phyloP scores from a whole-genome alignment of 495 filamentous ascomycete genomes.

The Xylona heveae region DNA sequence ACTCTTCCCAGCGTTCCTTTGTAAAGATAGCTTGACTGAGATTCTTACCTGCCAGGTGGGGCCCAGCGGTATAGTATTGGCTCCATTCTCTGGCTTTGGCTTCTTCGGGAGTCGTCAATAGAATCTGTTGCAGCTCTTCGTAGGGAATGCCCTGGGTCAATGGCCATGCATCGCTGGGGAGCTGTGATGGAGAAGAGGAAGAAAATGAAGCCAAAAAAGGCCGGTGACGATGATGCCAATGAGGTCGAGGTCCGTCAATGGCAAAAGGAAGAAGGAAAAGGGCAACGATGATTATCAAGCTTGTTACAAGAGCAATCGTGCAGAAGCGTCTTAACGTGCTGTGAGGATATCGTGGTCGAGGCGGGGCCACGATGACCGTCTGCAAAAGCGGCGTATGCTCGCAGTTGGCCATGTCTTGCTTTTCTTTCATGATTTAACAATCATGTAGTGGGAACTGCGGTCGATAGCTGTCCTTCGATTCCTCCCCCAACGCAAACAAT shows the following conservation, averaged over 20 bases:
- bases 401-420: slow-evolving; percentile 22
- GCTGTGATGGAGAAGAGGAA: too few species aligned
- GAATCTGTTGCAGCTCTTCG: slow-evolving; percentile 44
- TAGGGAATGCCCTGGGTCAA: slow-evolving; percentile 26
- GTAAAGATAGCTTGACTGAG: slow-evolving; percentile 77
- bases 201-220: too few species aligned
- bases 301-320: slow-evolving; percentile 33
- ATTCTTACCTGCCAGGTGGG: slow-evolving; percentile 81
- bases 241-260: slow-evolving; percentile 21
- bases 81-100: slow-evolving; percentile 62
- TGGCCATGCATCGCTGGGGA: slow-evolving; percentile 20
- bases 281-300: slow-evolving; percentile 34
- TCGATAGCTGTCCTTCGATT: too few species aligned
- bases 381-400: slow-evolving; percentile 41
- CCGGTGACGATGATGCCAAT: too few species aligned
- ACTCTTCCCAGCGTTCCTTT: slow-evolving; percentile 61
- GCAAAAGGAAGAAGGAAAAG: slow-evolving; percentile 37
- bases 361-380: slow-evolving; percentile 27
- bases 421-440: neutral
- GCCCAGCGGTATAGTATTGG: slow-evolving; percentile 71
- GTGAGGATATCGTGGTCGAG: slow-evolving; percentile 45
- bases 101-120: slow-evolving; percentile 48
- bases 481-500: too few species aligned
- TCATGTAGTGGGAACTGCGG: too few species aligned
- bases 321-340: slow-evolving; percentile 49